Percentiles rank a stretch among this genome's conserved stretches.
Conservation (phyloP, 108 stramenopile species). For the Skeletonema tropicum region DNA sequence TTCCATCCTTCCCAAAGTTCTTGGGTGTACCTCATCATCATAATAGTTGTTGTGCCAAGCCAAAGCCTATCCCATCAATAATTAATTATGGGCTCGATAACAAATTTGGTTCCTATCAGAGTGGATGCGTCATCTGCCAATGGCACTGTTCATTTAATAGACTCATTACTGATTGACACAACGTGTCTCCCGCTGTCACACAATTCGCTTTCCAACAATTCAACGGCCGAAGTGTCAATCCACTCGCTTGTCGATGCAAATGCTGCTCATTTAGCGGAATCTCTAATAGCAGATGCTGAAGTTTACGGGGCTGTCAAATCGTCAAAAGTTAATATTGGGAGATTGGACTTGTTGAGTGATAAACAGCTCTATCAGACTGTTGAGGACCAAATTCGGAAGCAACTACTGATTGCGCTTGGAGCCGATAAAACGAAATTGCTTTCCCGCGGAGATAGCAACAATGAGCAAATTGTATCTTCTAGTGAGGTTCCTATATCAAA, state of each 20-base stretch:
- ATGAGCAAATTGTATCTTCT: neutral
- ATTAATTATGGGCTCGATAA: conserved; percentile 28
- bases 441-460: neutral
- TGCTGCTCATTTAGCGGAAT: conserved; percentile 59
- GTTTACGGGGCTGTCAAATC: conserved; percentile 69
- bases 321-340: conserved; percentile 68
- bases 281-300: conserved; percentile 72
- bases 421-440: conserved; percentile 27
- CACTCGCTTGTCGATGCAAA: conserved; percentile 55
- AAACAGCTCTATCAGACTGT: conserved; percentile 41
- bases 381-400: conserved; percentile 62
- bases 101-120: conserved; percentile 48
- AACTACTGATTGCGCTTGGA: conserved; percentile 41
- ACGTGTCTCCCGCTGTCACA: conserved; percentile 67
- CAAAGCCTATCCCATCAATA: no score
- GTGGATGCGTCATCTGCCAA: conserved; percentile 41
- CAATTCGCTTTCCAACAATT: conserved; percentile 35
- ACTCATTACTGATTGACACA: conserved; percentile 70
- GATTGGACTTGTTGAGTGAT: conserved; percentile 64
- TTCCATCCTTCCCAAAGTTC: no score
- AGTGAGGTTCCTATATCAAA: neutral
- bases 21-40: neutral
- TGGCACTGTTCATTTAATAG: conserved; percentile 57
- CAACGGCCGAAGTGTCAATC: conserved; percentile 13
- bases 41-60: no score